A percentile compares a stretch with the other conserved stretches of the same genome.
phyloP scores from a whole-genome alignment of 805 yeast species.

The Brettanomyces sp. region DNA sequence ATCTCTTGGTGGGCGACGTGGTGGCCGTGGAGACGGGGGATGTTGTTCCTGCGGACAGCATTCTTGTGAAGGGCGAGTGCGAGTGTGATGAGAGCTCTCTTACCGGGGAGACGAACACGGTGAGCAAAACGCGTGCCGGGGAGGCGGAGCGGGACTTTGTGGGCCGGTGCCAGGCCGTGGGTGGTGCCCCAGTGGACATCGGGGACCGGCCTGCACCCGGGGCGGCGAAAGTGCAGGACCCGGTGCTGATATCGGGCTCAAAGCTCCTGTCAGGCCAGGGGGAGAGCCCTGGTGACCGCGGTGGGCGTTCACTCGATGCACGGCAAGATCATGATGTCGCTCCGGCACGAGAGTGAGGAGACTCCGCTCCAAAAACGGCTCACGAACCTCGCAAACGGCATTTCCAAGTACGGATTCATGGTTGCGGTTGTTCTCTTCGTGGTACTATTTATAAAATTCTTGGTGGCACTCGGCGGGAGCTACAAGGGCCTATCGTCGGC shows the following conservation, averaged over 20 bases:
- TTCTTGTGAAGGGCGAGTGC: conserved; percentile 63
- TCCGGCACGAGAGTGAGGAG: conserved; percentile 64
- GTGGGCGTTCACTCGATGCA: conserved; percentile 85
- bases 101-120: conserved; percentile 88
- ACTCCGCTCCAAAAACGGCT: conserved; percentile 87
- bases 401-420: conserved; percentile 86
- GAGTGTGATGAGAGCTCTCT: conserved; percentile 89
- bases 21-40: conserved; percentile 87
- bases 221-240: conserved; percentile 45
- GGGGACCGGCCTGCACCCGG: conserved; percentile 20
- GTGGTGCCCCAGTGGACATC: conserved; percentile 23
- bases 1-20: conserved; percentile 80
- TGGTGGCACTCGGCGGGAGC: conserved; percentile 44
- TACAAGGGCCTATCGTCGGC: conserved; percentile 43
- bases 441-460: conserved; percentile 69
- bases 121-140: conserved; percentile 55
- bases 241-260: conserved; percentile 88
- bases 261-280: conserved; percentile 82
- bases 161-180: neutral
- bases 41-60: conserved; percentile 80
- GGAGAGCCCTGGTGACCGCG: conserved; percentile 78
- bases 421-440: conserved; percentile 78
- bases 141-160: conserved; percentile 3
- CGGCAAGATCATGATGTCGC: conserved; percentile 82
- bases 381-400: conserved; percentile 78